Evolutionary conservation across 2,329 filamentous ascomycete species (phyloP), one percentile per base, ranked within the genome.

Genomic region (Teratosphaeria gauchensis): DNA sequence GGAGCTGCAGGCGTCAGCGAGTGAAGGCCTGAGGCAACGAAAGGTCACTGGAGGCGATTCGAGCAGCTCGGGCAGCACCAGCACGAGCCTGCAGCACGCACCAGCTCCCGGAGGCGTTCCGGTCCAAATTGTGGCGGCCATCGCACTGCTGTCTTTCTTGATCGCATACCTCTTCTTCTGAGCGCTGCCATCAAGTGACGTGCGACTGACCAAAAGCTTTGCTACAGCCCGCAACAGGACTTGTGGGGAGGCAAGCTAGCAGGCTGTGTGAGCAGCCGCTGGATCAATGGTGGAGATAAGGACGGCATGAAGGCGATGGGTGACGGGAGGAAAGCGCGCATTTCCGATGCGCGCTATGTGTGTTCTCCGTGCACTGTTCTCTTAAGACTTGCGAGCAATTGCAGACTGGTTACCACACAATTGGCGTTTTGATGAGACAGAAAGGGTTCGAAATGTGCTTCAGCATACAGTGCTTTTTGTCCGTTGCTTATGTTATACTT

Each of bases 151-250:
- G 63, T 92, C 90, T 79, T 99, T 99, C 78, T 76, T 99, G 71
- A 82, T 97, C 67, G 94, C 91, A 58, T 99, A 96, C 77, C 84
- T 97, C 75, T 91, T 99, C 80, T 99, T 99, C 76, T 99, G 21
- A 46, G 33, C 52, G 52, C 42, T 9, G n/a, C n/a, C 9, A 8
- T n/a, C 42, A 48, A n/a, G 9, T 11, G 2, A 16, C 7, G 42
- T 16, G 42, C 42, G n/a, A 48, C 19, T 16, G 19, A 5, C 16
- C 4, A 8, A 48, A 21, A 48, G n/a, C 42, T 9, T 48, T 19
- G n/a, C n/a, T 21, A 21, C 2, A 14, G 9, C 7, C 14, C 33
- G 33, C 33, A 14, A 35, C 33, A 48, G n/a, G 16, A 19, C 42
- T 11, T 48, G 16, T 48, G 42, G 19, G 16, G 42, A 48, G n/a